phyloP scores from a whole-genome alignment of 331 rosid species.

The Telfairia occidentalis region DNA sequence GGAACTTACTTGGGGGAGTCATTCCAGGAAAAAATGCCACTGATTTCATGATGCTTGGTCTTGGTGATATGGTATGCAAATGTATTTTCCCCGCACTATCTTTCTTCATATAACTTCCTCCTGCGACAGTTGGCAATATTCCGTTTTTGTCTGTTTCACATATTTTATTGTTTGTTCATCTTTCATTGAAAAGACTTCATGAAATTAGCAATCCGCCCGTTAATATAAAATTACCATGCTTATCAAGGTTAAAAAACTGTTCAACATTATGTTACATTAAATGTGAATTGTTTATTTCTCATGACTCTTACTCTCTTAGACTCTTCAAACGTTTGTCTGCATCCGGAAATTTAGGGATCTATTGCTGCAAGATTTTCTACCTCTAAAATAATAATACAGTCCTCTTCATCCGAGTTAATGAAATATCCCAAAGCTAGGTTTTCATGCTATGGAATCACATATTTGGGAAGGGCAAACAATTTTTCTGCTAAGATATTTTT shows the following conservation, averaged over 20 bases:
- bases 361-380: background rate
- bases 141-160: background rate
- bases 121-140: background rate
- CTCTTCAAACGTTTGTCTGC: background rate
- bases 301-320: background rate
- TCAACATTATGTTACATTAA: background rate
- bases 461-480: background rate
- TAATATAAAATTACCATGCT: background rate
- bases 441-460: background rate
- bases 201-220: background rate
- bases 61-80: slow-evolving; percentile 84
- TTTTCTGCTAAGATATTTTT: no score
- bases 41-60: slow-evolving; percentile 99
- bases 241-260: background rate
- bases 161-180: background rate
- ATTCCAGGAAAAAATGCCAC: slow-evolving; percentile 56
- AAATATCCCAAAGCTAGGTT: background rate
- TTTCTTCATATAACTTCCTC: background rate
- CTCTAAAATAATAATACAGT: background rate
- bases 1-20: slow-evolving; percentile 77
- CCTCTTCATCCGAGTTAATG: background rate
- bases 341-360: background rate
- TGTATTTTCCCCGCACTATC: slow-evolving; percentile 3
- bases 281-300: background rate
- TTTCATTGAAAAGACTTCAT: background rate